Evolutionary conservation across 495 filamentous ascomycete genomes (phyloP).

Genomic region (Cercophora samala): DNA sequence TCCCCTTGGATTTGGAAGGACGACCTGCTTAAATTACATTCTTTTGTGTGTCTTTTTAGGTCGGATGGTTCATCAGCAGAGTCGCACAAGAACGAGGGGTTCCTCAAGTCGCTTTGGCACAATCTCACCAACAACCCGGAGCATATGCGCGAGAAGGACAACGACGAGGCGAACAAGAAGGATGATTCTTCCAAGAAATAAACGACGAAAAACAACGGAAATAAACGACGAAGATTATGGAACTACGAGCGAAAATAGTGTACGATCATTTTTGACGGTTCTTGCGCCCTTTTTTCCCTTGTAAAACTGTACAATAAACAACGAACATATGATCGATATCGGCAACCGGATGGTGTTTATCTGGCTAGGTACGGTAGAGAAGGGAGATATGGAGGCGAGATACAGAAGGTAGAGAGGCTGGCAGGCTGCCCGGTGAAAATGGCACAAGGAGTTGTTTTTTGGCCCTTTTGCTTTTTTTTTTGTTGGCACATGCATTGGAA

Average conservation of each 20-base stretch:
- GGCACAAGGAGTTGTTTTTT: not conserved
- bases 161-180: constrained; percentile 32
- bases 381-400: not conserved
- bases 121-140: constrained; percentile 73
- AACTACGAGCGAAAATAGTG: constrained; percentile 3
- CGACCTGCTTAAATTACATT: not conserved
- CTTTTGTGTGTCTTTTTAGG: constrained; percentile 5
- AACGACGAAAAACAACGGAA: constrained; percentile 18
- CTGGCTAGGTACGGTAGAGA: no score
- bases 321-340: not conserved
- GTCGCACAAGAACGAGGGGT: constrained; percentile 70
- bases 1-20: constrained; percentile 1
- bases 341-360: no score
- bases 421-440: not conserved
- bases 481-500: not conserved
- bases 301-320: not conserved
- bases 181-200: constrained; percentile 30
- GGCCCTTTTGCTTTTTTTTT: not conserved
- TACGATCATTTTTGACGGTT: constrained; percentile 1
- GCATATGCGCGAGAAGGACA: constrained; percentile 39
- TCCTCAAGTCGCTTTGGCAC: constrained; percentile 87
- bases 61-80: constrained; percentile 27
- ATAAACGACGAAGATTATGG: not conserved
- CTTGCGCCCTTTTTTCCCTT: not conserved
- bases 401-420: not conserved